phyloP scores from a whole-genome alignment of 441 rosid species.

The Breynia disticha region DNA sequence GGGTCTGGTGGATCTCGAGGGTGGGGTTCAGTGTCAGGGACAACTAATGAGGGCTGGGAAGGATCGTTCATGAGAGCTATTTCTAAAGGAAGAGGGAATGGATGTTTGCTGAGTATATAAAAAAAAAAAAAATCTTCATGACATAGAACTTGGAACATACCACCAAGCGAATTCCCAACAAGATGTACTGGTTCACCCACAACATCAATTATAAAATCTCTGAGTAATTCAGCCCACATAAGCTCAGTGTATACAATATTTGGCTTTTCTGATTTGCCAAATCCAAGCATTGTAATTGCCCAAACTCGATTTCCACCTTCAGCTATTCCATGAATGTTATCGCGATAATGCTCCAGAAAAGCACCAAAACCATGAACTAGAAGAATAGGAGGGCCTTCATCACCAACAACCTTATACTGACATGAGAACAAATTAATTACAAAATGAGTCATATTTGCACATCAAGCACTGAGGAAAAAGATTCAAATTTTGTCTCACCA shows the following conservation, averaged over 20 bases:
- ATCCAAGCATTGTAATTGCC: conserved; percentile 75
- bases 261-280: conserved; percentile 94
- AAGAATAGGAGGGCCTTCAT: conserved; percentile 61
- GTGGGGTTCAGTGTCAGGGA: too few species aligned
- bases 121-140: conserved; percentile 1
- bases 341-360: conserved; percentile 79
- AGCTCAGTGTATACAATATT: conserved; percentile 71
- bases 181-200: conserved; percentile 79
- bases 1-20: too few species aligned
- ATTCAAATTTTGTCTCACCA: conserved; percentile 8
- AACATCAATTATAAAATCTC: conserved; percentile 71
- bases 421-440: conserved; percentile 16
- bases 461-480: conserved; percentile 6
- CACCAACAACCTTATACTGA: conserved; percentile 65
- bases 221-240: conserved; percentile 76
- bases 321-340: conserved; percentile 46
- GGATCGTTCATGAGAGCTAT: too few species aligned
- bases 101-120: too few species aligned
- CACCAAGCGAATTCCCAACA: conserved; percentile 88
- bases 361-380: conserved; percentile 98
- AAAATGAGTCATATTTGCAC: background rate
- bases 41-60: too few species aligned
- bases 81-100: too few species aligned
- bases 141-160: conserved; percentile 29
- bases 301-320: conserved; percentile 52